A percentile compares a stretch with the other conserved stretches of the same genome.
phyloP scores from a whole-genome alignment of 305 asterid genomes.

The Rubia tinctorum region DNA sequence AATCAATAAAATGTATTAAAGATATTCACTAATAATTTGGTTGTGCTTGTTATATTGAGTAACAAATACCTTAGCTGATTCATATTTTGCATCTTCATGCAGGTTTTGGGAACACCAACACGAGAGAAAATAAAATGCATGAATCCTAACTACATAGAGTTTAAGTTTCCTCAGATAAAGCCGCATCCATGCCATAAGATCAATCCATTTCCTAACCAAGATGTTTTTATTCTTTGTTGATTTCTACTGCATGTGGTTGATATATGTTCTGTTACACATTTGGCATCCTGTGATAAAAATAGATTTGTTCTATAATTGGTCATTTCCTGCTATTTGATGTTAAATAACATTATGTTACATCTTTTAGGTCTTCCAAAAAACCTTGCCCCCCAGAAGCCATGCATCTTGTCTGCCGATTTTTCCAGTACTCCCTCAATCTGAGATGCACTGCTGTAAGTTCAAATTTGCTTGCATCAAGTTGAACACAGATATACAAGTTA shows the following conservation, averaged over 20 bases:
- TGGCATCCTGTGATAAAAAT: background rate
- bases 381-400: conserved; percentile 97
- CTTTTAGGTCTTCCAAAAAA: conserved; percentile 90
- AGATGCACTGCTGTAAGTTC: conserved; percentile 96
- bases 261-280: background rate
- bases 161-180: conserved; percentile 29
- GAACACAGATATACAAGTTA: conserved; percentile 12
- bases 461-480: conserved; percentile 24
- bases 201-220: conserved; percentile 8
- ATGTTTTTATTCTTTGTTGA: background rate
- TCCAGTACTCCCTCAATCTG: conserved; percentile 94
- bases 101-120: conserved; percentile 99
- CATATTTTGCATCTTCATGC: conserved; percentile 22
- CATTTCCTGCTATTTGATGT: background rate
- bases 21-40: background rate
- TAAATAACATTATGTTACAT: conserved; percentile 7
- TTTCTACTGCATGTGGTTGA: background rate
- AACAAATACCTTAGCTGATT: background rate
- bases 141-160: conserved; percentile 27
- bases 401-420: conserved; percentile 88
- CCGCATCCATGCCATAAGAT: conserved; percentile 73
- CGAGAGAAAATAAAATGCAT: conserved; percentile 77
- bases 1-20: background rate
- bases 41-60: background rate
- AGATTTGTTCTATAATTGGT: background rate